Percentiles rank a stretch among this genome's conserved stretches.
phyloP scores from a whole-genome alignment of 805 yeast species.

The Cephaloascus albidus region DNA sequence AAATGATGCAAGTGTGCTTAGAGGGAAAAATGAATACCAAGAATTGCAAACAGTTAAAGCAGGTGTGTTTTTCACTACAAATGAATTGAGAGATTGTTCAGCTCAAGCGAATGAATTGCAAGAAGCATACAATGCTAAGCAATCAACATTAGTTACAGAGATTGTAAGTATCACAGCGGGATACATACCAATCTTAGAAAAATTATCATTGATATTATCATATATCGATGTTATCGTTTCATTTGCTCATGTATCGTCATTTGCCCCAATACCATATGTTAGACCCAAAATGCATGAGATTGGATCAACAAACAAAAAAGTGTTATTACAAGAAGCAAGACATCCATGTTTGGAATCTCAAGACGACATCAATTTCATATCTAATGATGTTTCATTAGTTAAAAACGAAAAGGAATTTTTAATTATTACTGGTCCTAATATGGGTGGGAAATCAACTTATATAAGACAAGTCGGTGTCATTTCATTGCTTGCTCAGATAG shows the following conservation, averaged over 20 bases:
- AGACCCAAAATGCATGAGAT: constrained; percentile 59
- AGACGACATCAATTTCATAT: constrained; percentile 82
- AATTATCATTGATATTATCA: constrained; percentile 54
- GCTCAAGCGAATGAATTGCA: constrained; percentile 48
- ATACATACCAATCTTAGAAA: constrained; percentile 69
- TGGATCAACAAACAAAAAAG: constrained; percentile 30
- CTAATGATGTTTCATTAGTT: constrained; percentile 74
- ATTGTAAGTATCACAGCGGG: constrained; percentile 75
- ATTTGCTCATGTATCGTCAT: constrained; percentile 74
- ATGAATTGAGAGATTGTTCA: constrained; percentile 49
- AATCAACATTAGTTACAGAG: constrained; percentile 71
- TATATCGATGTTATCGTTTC: constrained; percentile 76
- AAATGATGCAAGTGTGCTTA: constrained; percentile 72
- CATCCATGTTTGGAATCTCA: constrained; percentile 94
- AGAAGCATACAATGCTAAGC: constrained; percentile 64
- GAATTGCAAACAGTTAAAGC: constrained; percentile 92
- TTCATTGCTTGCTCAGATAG: constrained; percentile 80
- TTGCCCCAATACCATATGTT: constrained; percentile 73
- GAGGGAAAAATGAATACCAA: constrained; percentile 49
- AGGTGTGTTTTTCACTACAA: constrained; percentile 86
- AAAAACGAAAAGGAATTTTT: constrained; percentile 56
- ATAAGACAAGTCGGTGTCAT: constrained; percentile 86
- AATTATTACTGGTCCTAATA: constrained; percentile 91
- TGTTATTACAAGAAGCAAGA: constrained; percentile 64
- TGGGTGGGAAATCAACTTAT: constrained; percentile 96